Evolutionary conservation across 2,329 filamentous ascomycete genomes (phyloP), one percentile per base, ranked within the genome.

Genomic region (Neofusicoccum laricinum): DNA sequence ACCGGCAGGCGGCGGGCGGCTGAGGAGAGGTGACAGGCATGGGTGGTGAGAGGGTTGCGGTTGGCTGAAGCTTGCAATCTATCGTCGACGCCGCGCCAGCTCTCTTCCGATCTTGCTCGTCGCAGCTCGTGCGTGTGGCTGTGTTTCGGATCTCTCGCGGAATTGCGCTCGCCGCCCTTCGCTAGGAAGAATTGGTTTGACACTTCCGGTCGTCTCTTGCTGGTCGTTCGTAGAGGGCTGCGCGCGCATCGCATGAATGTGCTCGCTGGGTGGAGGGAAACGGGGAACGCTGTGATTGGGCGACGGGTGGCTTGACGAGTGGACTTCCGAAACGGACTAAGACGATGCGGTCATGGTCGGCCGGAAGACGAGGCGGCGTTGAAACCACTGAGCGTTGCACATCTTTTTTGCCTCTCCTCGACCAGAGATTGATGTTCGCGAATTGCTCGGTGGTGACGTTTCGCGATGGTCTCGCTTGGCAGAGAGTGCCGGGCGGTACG

Each of bases 21-120:
- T 48, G 45, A 48, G n/a, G 2, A 25, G 45, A 17, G 7, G n/a
- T 45, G 15, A 19, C 14, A 45, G 41, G 25, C 25, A 45, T 14
- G 14, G 15, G 7, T 14, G 12, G 17, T 2, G 17, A 11, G 17
- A 17, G 17, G 17, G 17, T 48, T 25, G 41, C n/a, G 41, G 25
- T 30, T 19, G 19, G 45, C 25, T 30, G 25, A 25, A 21, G 45
- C 25, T 30, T 30, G 45, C 45, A 48, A 48, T 12, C 85, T 72
- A 84, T 97, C 32, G 91, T 96, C 70, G 91, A 94, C 79, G 92
- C 92, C 36, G 90, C 45, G 25, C 17, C 17, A 48, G 25, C 25
- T 30, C 25, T 30, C n/a, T 30, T 30, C 25, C 25, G 25, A 30
- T 30, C 25, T 30, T 30, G 25, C 25, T 30, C 25, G 25, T 30